Percentiles rank a stretch among this genome's conserved stretches.
Conservation (phyloP, 306 rosid species). For the Canavalia ensiformis region DNA sequence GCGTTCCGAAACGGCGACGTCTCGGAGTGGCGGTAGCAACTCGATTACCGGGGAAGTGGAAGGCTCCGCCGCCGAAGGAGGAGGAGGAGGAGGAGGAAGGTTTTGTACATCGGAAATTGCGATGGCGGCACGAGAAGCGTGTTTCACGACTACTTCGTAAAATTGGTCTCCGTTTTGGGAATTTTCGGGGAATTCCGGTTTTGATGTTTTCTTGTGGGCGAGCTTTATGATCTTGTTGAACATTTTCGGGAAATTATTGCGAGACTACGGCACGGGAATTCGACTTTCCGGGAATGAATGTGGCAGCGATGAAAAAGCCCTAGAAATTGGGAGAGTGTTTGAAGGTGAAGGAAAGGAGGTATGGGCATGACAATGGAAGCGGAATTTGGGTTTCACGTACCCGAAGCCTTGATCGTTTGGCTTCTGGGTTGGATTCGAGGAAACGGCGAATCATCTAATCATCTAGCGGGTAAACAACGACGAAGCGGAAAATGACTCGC, state of each 20-base stretch:
- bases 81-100: background rate
- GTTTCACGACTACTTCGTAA: slow-evolving; percentile 62
- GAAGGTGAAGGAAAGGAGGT: background rate
- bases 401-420: slow-evolving; percentile 7
- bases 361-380: background rate
- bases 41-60: slow-evolving; percentile 52
- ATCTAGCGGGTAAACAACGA: background rate
- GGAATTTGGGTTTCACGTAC: background rate
- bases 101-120: slow-evolving; percentile 45
- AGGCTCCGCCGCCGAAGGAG: background rate
- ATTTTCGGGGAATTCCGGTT: slow-evolving; percentile 53
- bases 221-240: slow-evolving; percentile 73
- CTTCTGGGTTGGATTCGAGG: slow-evolving; percentile 14
- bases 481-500: slow-evolving; percentile 13
- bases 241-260: slow-evolving; percentile 46
- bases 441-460: slow-evolving; percentile 11
- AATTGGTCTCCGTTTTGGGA: slow-evolving; percentile 48
- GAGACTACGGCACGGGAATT: background rate
- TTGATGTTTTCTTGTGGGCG: slow-evolving; percentile 61
- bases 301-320: slow-evolving; percentile 1
- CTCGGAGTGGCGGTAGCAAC: slow-evolving; percentile 60
- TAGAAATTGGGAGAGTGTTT: slow-evolving; percentile 28
- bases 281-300: background rate
- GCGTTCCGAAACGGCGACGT: slow-evolving; percentile 61
- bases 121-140: slow-evolving; percentile 62